Evolutionary conservation across 805 yeast genomes (phyloP).

Genomic region (Candida wancherniae): DNA sequence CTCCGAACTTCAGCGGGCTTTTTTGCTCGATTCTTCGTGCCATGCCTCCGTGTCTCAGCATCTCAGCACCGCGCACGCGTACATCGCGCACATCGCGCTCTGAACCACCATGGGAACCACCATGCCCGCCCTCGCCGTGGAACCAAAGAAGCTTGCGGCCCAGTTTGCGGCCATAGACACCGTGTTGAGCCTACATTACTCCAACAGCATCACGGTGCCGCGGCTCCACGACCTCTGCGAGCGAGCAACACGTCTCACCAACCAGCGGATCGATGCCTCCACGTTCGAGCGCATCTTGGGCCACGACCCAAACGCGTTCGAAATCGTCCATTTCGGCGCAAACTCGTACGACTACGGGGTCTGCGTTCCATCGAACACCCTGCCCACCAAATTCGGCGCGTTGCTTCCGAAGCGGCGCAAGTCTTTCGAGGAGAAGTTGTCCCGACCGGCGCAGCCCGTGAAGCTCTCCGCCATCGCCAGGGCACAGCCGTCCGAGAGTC

Average conservation of each 20-base stretch:
- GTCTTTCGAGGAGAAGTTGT: conserved; percentile 10
- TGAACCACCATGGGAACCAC: too few relatives aligned
- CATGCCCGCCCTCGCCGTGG: too few relatives aligned
- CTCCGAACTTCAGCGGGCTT: too few relatives aligned
- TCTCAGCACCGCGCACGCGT: too few relatives aligned
- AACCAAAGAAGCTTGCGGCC: conserved; percentile 10
- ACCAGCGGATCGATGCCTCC: conserved; percentile 8
- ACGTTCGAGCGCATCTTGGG: conserved; percentile 10
- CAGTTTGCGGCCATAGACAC: conserved; percentile 29
- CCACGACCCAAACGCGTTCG: conserved; percentile 8
- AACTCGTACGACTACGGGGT: conserved; percentile 12
- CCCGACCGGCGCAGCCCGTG: not conserved
- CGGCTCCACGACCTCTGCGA: conserved; percentile 10
- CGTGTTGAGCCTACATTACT: conserved; percentile 28
- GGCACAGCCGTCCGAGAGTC: too few relatives aligned
- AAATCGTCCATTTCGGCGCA: conserved; percentile 9
- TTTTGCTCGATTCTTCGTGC: too few relatives aligned
- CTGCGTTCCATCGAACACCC: conserved; percentile 9
- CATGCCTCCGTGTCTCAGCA: too few relatives aligned
- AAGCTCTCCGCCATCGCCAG: conserved; percentile 5
- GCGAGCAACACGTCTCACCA: conserved; percentile 13
- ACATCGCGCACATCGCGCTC: too few relatives aligned
- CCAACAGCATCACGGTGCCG: conserved; percentile 28
- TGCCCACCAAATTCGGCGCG: conserved; percentile 13
- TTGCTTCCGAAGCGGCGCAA: conserved; percentile 17